Percentiles rank a stretch among this genome's conserved stretches.
Conservation (phyloP, 495 filamentous ascomycete genomes). For the Penicillium maclennaniae region DNA sequence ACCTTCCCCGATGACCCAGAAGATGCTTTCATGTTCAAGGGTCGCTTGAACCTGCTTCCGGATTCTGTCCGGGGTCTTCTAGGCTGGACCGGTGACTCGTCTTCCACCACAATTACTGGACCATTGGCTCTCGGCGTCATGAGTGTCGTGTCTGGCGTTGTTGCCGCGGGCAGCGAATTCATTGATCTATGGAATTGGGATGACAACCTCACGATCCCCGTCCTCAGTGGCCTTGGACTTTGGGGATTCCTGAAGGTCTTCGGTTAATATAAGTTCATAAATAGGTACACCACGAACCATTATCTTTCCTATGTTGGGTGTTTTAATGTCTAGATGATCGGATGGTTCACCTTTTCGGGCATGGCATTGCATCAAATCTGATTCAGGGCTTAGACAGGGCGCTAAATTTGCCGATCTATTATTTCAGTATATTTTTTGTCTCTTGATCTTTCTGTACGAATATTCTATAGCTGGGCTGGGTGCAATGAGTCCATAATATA, state of each 20-base stretch:
- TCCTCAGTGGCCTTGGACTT: slow-evolving; percentile 83
- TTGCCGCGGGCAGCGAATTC: slow-evolving; percentile 84
- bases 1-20: slow-evolving; percentile 63
- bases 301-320: background rate
- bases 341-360: slow-evolving; percentile 4
- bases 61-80: slow-evolving; percentile 46
- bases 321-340: slow-evolving; percentile 17
- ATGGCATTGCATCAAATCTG: slow-evolving; percentile 21
- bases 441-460: background rate
- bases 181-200: slow-evolving; percentile 90
- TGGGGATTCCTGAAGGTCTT: slow-evolving; percentile 94
- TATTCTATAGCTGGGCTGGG: background rate
- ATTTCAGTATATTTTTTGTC: slow-evolving; percentile 7
- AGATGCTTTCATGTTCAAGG: slow-evolving; percentile 76
- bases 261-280: slow-evolving; percentile 40
- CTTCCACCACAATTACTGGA: slow-evolving; percentile 54
- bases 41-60: slow-evolving; percentile 61
- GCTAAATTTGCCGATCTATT: slow-evolving; percentile 5
- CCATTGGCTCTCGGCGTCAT: slow-evolving; percentile 74
- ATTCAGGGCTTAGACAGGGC: slow-evolving; percentile 14
- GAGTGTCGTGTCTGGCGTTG: slow-evolving; percentile 81
- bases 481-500: background rate
- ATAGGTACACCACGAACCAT: slow-evolving; percentile 3
- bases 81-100: slow-evolving; percentile 37
- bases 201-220: slow-evolving; percentile 95